Conservation (phyloP, 2,329 filamentous ascomycete species). For the Keithomyces neogunnii region DNA sequence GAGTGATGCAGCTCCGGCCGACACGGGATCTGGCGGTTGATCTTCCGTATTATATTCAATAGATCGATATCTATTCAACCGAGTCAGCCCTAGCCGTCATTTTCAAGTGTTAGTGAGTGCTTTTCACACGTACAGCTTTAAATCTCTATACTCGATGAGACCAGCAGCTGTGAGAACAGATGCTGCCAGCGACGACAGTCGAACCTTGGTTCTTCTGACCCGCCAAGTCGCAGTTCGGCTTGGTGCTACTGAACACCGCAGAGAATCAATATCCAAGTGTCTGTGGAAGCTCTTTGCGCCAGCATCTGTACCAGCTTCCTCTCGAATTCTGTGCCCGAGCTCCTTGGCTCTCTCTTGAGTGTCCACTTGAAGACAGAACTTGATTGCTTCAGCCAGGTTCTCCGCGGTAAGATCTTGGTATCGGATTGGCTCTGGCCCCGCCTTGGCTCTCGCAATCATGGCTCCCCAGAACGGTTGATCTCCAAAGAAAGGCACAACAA, state of each 20-base stretch:
- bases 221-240: conserved; percentile 66
- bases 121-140: conserved; percentile 52
- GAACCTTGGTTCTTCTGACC: conserved; percentile 57
- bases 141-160: conserved; percentile 56
- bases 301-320: conserved; percentile 55
- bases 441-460: conserved; percentile 65
- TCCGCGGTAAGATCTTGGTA: conserved; percentile 59
- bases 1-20: conserved; percentile 67
- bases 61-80: conserved; percentile 32
- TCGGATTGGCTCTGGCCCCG: conserved; percentile 62
- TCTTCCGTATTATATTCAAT: conserved; percentile 69
- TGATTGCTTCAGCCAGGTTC: conserved; percentile 57
- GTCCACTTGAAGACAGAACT: conserved; percentile 48
- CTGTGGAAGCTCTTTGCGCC: conserved; percentile 63
- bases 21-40: conserved; percentile 71
- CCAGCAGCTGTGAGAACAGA: conserved; percentile 57
- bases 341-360: conserved; percentile 47
- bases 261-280: conserved; percentile 55
- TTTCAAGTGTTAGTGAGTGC: conserved; percentile 15
- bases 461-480: conserved; percentile 79
- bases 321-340: conserved; percentile 55
- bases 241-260: conserved; percentile 63
- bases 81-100: conserved; percentile 5
- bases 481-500: conserved; percentile 81
- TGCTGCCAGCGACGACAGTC: conserved; percentile 65